Percentiles rank a stretch among this genome's conserved stretches.
phyloP scores from a whole-genome alignment of 129 eudicot genomes.

The Solidago caesia region DNA sequence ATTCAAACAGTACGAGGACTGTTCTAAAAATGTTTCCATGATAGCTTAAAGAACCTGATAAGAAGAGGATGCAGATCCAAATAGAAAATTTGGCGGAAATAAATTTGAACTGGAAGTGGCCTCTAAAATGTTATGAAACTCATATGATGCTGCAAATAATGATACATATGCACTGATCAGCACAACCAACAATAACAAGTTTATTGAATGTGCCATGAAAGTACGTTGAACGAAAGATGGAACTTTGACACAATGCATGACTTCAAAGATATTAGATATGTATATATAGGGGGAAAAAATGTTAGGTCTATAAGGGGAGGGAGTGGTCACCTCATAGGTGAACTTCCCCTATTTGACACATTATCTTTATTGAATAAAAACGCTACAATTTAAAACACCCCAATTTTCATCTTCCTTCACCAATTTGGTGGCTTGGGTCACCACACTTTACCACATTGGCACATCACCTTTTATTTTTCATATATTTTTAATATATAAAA shows the following conservation, averaged over 20 bases:
- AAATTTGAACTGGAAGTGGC: conserved; percentile 27
- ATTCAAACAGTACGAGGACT: conserved; percentile 27
- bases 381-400: too few species aligned
- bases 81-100: conserved; percentile 60
- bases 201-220: conserved; percentile 24
- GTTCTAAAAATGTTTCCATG: conserved; percentile 24
- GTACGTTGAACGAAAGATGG: neutral
- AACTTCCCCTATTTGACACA: too few species aligned
- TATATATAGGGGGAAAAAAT: too few species aligned
- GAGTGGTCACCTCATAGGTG: too few species aligned
- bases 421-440: too few species aligned
- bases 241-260: neutral
- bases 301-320: too few species aligned
- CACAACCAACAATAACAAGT: conserved; percentile 5
- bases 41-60: conserved; percentile 52
- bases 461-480: too few species aligned
- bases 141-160: conserved; percentile 8
- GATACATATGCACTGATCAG: conserved; percentile 1
- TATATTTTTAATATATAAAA: too few species aligned
- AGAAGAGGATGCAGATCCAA: conserved; percentile 88
- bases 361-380: too few species aligned
- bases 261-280: too few species aligned
- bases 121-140: neutral
- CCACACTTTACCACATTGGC: too few species aligned
- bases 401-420: too few species aligned